Evolutionary conservation across 805 yeast genomes (phyloP), one percentile per base, ranked within the genome.

Genomic region (Clavispora asparagi): DNA sequence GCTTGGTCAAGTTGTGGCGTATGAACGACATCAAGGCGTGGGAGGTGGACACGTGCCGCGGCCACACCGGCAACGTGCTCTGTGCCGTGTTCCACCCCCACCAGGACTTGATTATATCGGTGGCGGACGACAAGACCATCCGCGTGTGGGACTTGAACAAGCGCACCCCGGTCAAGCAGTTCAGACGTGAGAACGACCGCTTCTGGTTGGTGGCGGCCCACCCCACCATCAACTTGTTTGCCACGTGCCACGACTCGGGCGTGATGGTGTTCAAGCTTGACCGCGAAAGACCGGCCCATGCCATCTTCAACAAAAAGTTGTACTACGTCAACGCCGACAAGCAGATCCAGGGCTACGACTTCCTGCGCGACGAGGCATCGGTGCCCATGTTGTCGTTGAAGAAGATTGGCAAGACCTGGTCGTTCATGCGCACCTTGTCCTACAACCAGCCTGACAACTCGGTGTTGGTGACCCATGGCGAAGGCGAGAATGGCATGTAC

Each of bases 11-110:
- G 67, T 74, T 95, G 54, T 94, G 99, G 99, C 81, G 98, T 70
- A 89, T 90, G 97, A 83, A 90, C 60, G 97, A 94, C 55, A 83
- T 95, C 32, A 89, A 91, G 69, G 99, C 99, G 23, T 94, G 98
- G 98, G 99, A 95, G 67, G 95, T 95, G 49, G 99, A 94, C 64
- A 87, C 97, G 26, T 92, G 97, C 68, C 82, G 99, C 62, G 99
- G 99, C 46, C 99, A 94, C 68, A 87, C 96, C 27, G 91, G 91
- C 61, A 90, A 87, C 64, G 96, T 94, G 43, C 82, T 90, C 43
- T 76, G 94, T 65, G 90, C 88, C 33, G 72, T 87, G 43, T 95
- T 95, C 79, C 97, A 94, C 64, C 97, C 98, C 37, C 82, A 83
- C 53, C 94, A 89, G 67, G 97, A 94, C 58, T 73, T 92, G 62